phyloP scores from a whole-genome alignment of 805 yeast species.

The Peterozyma xylosa region DNA sequence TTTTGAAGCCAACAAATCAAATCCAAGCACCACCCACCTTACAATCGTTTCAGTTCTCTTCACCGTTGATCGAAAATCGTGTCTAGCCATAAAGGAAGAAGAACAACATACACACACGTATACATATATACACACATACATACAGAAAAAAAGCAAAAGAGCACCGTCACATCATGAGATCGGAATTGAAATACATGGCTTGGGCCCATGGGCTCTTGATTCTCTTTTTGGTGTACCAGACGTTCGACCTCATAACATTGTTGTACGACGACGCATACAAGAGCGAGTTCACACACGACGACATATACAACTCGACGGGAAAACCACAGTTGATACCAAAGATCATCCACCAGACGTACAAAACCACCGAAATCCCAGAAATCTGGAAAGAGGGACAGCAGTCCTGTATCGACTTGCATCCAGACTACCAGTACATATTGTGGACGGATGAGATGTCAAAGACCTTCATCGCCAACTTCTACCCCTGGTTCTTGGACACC shows the following conservation, averaged over 20 bases:
- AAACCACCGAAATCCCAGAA: slow-evolving; percentile 70
- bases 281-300: slow-evolving; percentile 57
- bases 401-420: slow-evolving; percentile 70
- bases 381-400: slow-evolving; percentile 75
- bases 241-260: slow-evolving; percentile 66
- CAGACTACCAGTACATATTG: slow-evolving; percentile 78
- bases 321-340: slow-evolving; percentile 67
- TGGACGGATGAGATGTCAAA: slow-evolving; percentile 89
- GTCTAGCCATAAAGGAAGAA: too few relatives aligned
- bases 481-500: slow-evolving; percentile 79
- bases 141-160: too few relatives aligned
- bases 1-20: too few relatives aligned
- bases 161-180: slow-evolving; percentile 51
- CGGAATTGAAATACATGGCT: slow-evolving; percentile 55
- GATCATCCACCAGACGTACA: slow-evolving; percentile 91
- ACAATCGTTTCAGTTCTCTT: too few relatives aligned
- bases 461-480: slow-evolving; percentile 69
- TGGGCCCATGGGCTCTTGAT: slow-evolving; percentile 52
- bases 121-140: too few relatives aligned
- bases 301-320: slow-evolving; percentile 44
- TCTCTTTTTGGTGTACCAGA: slow-evolving; percentile 47
- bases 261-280: slow-evolving; percentile 64
- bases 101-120: too few relatives aligned
- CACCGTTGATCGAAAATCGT: too few relatives aligned
- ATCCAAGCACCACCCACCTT: too few relatives aligned